Evolutionary conservation across 2,329 filamentous ascomycete genomes (phyloP).

Genomic region (Microascus cirrosus): DNA sequence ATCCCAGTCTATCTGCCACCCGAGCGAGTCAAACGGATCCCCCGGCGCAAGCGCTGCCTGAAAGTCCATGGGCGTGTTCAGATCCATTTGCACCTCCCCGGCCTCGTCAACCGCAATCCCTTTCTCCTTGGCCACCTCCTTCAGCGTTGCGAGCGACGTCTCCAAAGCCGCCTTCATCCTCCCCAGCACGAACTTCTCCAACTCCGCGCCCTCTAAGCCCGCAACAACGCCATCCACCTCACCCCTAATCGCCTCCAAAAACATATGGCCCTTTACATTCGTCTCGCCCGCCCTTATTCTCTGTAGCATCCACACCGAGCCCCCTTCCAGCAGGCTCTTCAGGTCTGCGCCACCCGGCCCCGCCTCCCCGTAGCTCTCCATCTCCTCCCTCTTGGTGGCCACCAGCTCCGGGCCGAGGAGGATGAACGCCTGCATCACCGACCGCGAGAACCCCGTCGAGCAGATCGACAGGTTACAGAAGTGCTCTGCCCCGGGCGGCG

Average conservation of each 20-base stretch:
- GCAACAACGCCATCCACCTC: not conserved
- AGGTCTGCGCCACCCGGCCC: slow-evolving; percentile 11
- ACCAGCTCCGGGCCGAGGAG: slow-evolving; percentile 28
- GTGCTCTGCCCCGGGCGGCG: slow-evolving; percentile 15
- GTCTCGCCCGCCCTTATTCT: slow-evolving; percentile 38
- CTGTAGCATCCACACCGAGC: slow-evolving; percentile 23
- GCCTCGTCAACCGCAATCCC: not conserved
- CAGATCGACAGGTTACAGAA: slow-evolving; percentile 23
- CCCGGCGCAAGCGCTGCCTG: not conserved
- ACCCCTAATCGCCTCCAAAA: not conserved
- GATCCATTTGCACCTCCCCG: not conserved
- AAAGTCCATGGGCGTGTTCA: not conserved
- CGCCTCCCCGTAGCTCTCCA: slow-evolving; percentile 24
- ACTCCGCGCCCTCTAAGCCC: not conserved
- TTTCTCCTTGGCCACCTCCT: not conserved
- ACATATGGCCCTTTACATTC: slow-evolving; percentile 41
- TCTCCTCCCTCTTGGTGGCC: slow-evolving; percentile 25
- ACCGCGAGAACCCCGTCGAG: slow-evolving; percentile 26
- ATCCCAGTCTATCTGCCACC: slow-evolving; percentile 2
- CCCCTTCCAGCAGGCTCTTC: slow-evolving; percentile 26
- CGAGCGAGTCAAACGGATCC: not conserved
- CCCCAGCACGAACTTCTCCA: not conserved
- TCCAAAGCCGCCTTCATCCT: not conserved
- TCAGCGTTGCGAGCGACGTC: not conserved
- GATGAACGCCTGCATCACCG: slow-evolving; percentile 21